Percentiles rank a stretch among this genome's conserved stretches.
Evolutionary conservation across 306 rosid genomes (phyloP).

Genomic region (Sicyos baderoa): DNA sequence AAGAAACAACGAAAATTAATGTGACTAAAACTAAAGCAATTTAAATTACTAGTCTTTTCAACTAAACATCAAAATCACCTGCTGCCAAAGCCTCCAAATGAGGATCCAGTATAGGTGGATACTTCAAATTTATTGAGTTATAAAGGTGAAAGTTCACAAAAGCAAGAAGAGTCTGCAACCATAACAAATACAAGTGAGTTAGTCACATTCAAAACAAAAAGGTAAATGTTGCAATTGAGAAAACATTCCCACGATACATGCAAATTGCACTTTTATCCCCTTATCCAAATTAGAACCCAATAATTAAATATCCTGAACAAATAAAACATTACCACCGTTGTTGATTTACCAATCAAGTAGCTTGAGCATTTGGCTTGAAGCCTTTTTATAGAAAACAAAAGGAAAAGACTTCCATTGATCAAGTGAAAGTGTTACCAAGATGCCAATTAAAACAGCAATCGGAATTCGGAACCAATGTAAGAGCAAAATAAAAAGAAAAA

Average conservation of each 20-base stretch:
- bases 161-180: slow-evolving; percentile 60
- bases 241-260: background rate
- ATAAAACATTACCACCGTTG: background rate
- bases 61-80: slow-evolving; percentile 33
- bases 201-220: background rate
- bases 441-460: too few relatives aligned
- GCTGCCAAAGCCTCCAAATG: slow-evolving; percentile 72
- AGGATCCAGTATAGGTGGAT: slow-evolving; percentile 81
- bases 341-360: background rate
- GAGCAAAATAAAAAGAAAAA: too few relatives aligned
- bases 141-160: slow-evolving; percentile 68
- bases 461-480: too few relatives aligned
- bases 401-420: too few relatives aligned
- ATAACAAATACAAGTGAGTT: slow-evolving; percentile 8
- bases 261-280: background rate
- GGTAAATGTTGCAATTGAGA: background rate
- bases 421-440: too few relatives aligned
- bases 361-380: background rate
- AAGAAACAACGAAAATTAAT: background rate
- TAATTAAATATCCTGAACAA: background rate
- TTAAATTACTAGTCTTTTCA: background rate
- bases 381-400: too few relatives aligned
- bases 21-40: background rate
- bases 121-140: slow-evolving; percentile 64
- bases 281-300: background rate